Evolutionary conservation across 306 rosid genomes (phyloP), one percentile per base, ranked within the genome.

Genomic region (Fragaria nilgerrensis): DNA sequence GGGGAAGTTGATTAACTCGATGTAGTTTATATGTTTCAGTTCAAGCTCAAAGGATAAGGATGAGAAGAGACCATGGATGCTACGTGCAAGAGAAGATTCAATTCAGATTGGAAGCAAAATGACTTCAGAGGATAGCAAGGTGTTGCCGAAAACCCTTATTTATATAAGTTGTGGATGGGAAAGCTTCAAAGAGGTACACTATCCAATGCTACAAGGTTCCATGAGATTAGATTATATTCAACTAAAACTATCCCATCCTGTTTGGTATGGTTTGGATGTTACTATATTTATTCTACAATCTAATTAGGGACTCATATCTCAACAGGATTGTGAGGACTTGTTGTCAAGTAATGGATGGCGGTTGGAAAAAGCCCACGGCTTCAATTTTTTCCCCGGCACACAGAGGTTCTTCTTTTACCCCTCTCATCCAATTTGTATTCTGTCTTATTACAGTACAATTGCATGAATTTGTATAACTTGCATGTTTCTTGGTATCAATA

Each of bases 151-250:
- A 82, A 95, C 96, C 68, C 97, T 95, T 71, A 88, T 95, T 78
- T 94, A 94, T 75, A 92, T 95, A 81, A 95, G 98, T 79, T 95
- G 98, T 78, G 98, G 98, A 79, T 95, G 98, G 98, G 96, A 94
- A 88, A 95, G 97, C 84, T 95, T 95, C 88, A 95, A 92, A 86
- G 91, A 95, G 97, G 98, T 95, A 87, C 65, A 47, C n/a, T 71
- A 25, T 43, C 23, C 32, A 5, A 34, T 22, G 73, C 27, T 23
- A 41, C n/a, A 19, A 36, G 52, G 56, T 59, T 62, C 16, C 32
- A 16, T 25, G n/a, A 67, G 34, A 70, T 39, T 56, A 52, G 20
- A 52, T 36, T 75, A 39, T 5, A 19, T 66, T 83, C 66, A 2
- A 8, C 49, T 76, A 41, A 23, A 47, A 29, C 56, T 25, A 0